Percentiles rank a stretch among this genome's conserved stretches.
Evolutionary conservation across 2,329 filamentous ascomycete species (phyloP).

Genomic region (Apiospora pterosperma): DNA sequence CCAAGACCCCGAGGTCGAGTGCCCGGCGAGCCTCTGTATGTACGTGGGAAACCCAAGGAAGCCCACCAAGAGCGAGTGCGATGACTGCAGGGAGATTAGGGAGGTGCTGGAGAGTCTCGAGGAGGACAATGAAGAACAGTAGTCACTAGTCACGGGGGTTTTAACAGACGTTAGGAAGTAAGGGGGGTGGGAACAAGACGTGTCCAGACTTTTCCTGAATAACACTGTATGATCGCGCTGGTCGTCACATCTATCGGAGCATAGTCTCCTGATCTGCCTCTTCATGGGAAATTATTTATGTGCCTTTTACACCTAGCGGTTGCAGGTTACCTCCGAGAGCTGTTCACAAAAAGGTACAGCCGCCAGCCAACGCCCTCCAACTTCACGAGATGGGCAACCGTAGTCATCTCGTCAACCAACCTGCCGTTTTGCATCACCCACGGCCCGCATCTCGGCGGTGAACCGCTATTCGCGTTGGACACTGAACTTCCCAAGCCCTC

Average conservation of each 20-base stretch:
- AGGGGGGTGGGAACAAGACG: background rate
- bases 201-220: background rate
- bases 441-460: background rate
- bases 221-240: background rate
- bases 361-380: background rate
- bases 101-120: conserved; percentile 26
- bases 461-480: background rate
- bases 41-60: conserved; percentile 30
- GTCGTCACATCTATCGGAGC: background rate
- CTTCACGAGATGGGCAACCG: background rate
- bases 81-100: conserved; percentile 23
- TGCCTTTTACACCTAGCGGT: background rate
- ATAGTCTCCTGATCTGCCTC: background rate
- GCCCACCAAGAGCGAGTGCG: conserved; percentile 30
- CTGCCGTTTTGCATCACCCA: background rate
- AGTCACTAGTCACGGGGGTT: background rate
- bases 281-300: background rate
- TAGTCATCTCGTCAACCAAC: background rate
- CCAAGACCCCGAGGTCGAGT: conserved; percentile 23
- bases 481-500: background rate
- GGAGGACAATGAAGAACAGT: conserved; percentile 11
- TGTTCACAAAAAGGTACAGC: background rate
- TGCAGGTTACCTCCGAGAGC: background rate
- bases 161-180: background rate
- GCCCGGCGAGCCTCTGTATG: conserved; percentile 33